Conservation (phyloP, 2,329 filamentous ascomycete genomes). For the Ceratocystis colombiana region DNA sequence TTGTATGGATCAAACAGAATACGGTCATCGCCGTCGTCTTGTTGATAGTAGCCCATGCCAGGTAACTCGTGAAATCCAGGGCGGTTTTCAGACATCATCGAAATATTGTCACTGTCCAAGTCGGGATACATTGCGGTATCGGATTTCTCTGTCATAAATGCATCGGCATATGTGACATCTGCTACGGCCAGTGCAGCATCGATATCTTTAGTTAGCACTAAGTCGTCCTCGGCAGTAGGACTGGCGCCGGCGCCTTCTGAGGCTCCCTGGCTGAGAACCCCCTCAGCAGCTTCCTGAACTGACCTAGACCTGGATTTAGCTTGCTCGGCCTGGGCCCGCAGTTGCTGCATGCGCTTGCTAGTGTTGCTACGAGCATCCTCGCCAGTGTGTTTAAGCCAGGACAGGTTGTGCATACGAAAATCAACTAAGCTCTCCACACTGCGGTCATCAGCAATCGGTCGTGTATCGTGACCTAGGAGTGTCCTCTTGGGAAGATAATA, state of each 20-base stretch:
- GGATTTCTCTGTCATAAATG: neutral
- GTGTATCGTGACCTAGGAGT: constrained; percentile 81
- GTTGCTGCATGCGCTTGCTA: constrained; percentile 47
- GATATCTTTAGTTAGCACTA: neutral
- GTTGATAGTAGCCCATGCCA: constrained; percentile 52
- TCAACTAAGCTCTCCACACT: constrained; percentile 87
- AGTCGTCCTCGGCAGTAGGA: neutral
- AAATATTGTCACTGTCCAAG: constrained; percentile 38
- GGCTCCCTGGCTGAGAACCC: constrained; percentile 25
- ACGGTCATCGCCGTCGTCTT: constrained; percentile 47
- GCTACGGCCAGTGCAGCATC: neutral
- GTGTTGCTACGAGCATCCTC: constrained; percentile 49
- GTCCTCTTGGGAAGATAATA: constrained; percentile 84
- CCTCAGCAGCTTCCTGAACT: constrained; percentile 35
- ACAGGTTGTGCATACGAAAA: constrained; percentile 78
- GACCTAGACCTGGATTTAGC: constrained; percentile 38
- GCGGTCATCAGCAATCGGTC: constrained; percentile 76
- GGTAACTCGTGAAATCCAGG: constrained; percentile 37
- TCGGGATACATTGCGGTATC: constrained; percentile 38
- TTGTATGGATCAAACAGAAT: constrained; percentile 53
- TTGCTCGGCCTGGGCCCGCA: constrained; percentile 47
- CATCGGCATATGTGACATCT: constrained; percentile 5
- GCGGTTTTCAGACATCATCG: constrained; percentile 7
- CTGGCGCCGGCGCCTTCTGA: neutral
- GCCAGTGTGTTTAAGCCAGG: constrained; percentile 59